Percentiles rank a stretch among this genome's conserved stretches.
Evolutionary conservation across 805 yeast species (phyloP).

Genomic region (Clavispora asparagi): DNA sequence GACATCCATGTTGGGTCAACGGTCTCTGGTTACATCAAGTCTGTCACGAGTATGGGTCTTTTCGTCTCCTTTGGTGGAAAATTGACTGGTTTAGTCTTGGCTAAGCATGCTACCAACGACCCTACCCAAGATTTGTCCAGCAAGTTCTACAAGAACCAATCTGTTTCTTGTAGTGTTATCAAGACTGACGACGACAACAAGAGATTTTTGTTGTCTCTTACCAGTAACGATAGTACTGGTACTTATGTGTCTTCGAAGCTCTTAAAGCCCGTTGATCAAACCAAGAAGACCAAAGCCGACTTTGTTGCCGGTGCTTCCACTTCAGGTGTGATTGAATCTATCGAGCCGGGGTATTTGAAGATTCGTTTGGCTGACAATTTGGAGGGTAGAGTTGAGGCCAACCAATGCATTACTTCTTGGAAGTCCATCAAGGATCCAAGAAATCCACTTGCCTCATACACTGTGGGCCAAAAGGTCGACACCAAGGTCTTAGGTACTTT

Average conservation of each 20-base stretch:
- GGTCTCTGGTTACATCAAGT: conserved; percentile 71
- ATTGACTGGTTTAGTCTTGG: conserved; percentile 77
- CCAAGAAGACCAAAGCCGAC: conserved; percentile 46
- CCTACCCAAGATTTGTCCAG: conserved; percentile 47
- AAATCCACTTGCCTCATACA: conserved; percentile 56
- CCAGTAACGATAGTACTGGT: conserved; percentile 21
- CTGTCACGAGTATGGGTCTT: conserved; percentile 74
- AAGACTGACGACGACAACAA: conserved; percentile 63
- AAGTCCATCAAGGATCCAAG: conserved; percentile 50
- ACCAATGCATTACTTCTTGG: conserved; percentile 56
- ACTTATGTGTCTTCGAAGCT: conserved; percentile 7
- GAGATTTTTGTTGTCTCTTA: conserved; percentile 66
- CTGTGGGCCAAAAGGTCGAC: conserved; percentile 50
- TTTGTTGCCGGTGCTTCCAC: conserved; percentile 56
- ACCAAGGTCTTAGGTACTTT: conserved; percentile 74
- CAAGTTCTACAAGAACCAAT: conserved; percentile 59
- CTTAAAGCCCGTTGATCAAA: conserved; percentile 56
- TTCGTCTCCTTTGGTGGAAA: conserved; percentile 78
- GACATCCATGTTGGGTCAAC: conserved; percentile 49
- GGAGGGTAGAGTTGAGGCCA: conserved; percentile 74
- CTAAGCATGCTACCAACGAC: conserved; percentile 60
- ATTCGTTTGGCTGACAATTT: conserved; percentile 72
- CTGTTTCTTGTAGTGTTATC: conserved; percentile 63
- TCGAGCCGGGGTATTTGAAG: conserved; percentile 69
- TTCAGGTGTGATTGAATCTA: conserved; percentile 53